phyloP scores from a whole-genome alignment of 202 grass and related monocot species.

The Saccharum hybrid region DNA sequence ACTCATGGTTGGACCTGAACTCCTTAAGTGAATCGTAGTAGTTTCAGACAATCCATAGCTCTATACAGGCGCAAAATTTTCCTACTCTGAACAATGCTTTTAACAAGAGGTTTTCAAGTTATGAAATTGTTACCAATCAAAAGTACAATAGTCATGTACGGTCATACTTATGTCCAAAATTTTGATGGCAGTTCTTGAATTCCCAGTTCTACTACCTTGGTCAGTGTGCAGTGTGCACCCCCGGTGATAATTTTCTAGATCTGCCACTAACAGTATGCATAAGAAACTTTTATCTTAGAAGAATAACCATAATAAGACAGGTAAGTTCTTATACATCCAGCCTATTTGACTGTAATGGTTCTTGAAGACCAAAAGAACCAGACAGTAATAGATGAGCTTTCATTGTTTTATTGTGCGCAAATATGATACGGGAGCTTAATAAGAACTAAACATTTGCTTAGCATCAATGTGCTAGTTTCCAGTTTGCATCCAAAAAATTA shows the following conservation, averaged over 20 bases:
- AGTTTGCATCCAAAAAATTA: neutral
- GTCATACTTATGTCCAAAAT: neutral
- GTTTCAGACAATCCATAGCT: neutral
- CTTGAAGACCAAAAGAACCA: slow-evolving; percentile 3
- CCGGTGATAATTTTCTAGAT: neutral
- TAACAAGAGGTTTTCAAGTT: neutral
- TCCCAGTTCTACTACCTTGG: neutral
- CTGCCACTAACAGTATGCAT: neutral
- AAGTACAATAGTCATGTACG: neutral
- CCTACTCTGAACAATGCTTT: neutral
- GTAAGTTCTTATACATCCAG: neutral
- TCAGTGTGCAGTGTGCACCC: neutral
- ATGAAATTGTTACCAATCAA: neutral
- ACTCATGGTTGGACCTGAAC: neutral
- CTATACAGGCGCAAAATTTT: neutral
- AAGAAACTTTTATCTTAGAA: slow-evolving; percentile 33
- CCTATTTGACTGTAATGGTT: slow-evolving; percentile 6
- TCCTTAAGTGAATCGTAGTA: neutral
- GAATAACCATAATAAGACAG: slow-evolving; percentile 25
- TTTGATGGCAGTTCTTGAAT: neutral
- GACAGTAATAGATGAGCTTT: slow-evolving; percentile 13
- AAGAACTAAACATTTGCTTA: neutral
- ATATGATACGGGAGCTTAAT: slow-evolving; percentile 6
- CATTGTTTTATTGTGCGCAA: slow-evolving; percentile 6
- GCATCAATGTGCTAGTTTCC: slow-evolving; percentile 2